Base-by-base conservation (phyloP, 129 eudicot species). In the Escallonia rubra region DNA sequence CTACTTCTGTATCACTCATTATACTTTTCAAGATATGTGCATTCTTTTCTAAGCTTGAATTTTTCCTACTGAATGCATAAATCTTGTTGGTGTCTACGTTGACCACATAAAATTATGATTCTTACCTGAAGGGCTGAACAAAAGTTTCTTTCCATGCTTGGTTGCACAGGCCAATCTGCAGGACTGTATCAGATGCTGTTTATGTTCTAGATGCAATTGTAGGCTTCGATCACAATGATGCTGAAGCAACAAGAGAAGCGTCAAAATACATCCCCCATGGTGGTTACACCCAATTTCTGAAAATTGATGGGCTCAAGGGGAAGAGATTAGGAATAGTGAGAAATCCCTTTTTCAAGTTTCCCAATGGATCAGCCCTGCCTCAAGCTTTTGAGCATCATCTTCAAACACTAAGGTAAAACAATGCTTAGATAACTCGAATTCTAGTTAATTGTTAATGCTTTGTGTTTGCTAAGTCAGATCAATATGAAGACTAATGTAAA, bases 281-380 rank as follows among this genome's bases (percentile, higher is more conserved):
- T 12, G 96, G 96, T 8, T 86, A 89, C 61, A 11, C 70, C 7
- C 96, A 83, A 38, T 89, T 89, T 54, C 72, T 89, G 41, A 83
- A 79, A 47, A 51, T 14, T n/a, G 74, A 74, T 11, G 90, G 96
- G 58, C 92, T 89, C 46, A 74, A 44, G 43, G 93, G 93, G 54
- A 89, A 89, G 78, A 74, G 96, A 79, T 66, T 89, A 14, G 96
- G 96, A 23, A 67, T 86, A 7, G 72, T 77, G 46, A 77, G 95
- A 41, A 61, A 83, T 72, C 86, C 85, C 7, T 85, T 85, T 51
- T 79, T 82, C 38, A 49, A 34, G 62, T 77, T 81, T 62, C 54
- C 72, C 9, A 67, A 66, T 13, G 75, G 71, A 41, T 72, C 83
- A 5, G 75, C 39, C 50, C 14, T 81, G 16, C 57, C 66, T 56